A percentile compares a stretch with the other conserved stretches of the same genome.
phyloP scores from a whole-genome alignment of 805 yeast species.

The Metschnikowia shivogae region DNA sequence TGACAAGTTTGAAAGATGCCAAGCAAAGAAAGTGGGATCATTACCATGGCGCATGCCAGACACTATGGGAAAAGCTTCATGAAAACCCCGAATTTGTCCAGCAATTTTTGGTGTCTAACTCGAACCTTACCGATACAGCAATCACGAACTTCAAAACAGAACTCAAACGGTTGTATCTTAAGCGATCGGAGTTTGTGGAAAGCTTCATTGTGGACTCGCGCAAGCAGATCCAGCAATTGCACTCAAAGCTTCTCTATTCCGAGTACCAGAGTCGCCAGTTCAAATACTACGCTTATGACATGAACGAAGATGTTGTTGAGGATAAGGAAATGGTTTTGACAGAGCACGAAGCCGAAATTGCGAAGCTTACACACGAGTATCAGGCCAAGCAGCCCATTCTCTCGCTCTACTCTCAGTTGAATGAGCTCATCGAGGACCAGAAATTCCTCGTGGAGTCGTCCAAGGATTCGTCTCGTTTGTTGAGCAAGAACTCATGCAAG shows the following conservation, averaged over 20 bases:
- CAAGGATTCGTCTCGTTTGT: constrained; percentile 74
- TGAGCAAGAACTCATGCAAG: constrained; percentile 72
- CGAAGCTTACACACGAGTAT: constrained; percentile 45
- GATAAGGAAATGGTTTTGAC: constrained; percentile 59
- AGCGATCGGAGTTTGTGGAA: constrained; percentile 62
- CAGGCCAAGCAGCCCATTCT: constrained; percentile 53
- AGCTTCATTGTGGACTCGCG: constrained; percentile 64
- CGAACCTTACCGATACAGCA: constrained; percentile 43
- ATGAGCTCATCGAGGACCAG: constrained; percentile 57
- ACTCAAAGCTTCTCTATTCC: constrained; percentile 61
- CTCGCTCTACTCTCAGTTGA: constrained; percentile 50
- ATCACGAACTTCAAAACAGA: constrained; percentile 53
- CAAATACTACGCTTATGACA: constrained; percentile 32
- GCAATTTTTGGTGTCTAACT: constrained; percentile 43
- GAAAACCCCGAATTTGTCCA: constrained; percentile 41
- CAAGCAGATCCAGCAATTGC: constrained; percentile 51
- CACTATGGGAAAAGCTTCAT: constrained; percentile 55
- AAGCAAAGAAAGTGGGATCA: constrained; percentile 36
- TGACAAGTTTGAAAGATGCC: constrained; percentile 30
- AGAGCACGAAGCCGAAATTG: constrained; percentile 61
- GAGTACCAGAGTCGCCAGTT: constrained; percentile 48
- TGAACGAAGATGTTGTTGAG: constrained; percentile 32
- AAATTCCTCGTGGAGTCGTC: constrained; percentile 60
- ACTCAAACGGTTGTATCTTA: constrained; percentile 50
- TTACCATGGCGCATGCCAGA: constrained; percentile 38